Conservation (phyloP, 2,329 filamentous ascomycete species). For the Incumbomyces lentus region DNA sequence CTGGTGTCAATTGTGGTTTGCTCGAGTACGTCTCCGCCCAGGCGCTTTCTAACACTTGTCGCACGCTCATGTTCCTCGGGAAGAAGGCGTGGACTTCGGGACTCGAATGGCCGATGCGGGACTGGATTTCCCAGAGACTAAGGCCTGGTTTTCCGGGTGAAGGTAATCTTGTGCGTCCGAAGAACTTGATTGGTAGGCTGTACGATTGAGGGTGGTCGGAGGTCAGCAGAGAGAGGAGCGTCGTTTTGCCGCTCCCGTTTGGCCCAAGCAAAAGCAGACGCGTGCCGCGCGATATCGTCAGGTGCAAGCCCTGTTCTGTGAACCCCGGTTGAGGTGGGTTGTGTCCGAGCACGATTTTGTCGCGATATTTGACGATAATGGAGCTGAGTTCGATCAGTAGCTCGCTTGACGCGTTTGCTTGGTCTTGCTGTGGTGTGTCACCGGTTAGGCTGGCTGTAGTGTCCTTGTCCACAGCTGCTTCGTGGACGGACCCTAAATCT, state of each 20-base stretch:
- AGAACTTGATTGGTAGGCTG: conserved; percentile 74
- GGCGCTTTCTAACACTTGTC: conserved; percentile 69
- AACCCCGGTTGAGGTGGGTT: conserved; percentile 43
- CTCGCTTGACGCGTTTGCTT: conserved; percentile 42
- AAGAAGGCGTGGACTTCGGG: conserved; percentile 93
- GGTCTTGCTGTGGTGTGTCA: not conserved
- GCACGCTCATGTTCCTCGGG: conserved; percentile 62
- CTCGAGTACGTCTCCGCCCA: conserved; percentile 82
- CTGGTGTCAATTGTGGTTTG: conserved; percentile 52
- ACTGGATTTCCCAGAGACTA: conserved; percentile 86
- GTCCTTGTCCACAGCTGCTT: not conserved
- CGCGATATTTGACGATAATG: conserved; percentile 69
- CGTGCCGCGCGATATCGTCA: conserved; percentile 73
- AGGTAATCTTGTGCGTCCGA: conserved; percentile 71
- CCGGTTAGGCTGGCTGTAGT: not conserved
- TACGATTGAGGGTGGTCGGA: conserved; percentile 96
- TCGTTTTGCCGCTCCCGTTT: conserved; percentile 93
- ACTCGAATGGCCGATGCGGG: conserved; percentile 81
- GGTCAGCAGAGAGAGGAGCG: conserved; percentile 79
- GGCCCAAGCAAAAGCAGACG: conserved; percentile 89
- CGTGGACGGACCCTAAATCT: not conserved
- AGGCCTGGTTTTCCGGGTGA: conserved; percentile 61
- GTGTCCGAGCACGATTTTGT: conserved; percentile 66
- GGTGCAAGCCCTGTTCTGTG: conserved; percentile 56
- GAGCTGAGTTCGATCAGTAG: conserved; percentile 78